Conservation (phyloP, 2,329 filamentous ascomycete species). For the Didymella segeticola region DNA sequence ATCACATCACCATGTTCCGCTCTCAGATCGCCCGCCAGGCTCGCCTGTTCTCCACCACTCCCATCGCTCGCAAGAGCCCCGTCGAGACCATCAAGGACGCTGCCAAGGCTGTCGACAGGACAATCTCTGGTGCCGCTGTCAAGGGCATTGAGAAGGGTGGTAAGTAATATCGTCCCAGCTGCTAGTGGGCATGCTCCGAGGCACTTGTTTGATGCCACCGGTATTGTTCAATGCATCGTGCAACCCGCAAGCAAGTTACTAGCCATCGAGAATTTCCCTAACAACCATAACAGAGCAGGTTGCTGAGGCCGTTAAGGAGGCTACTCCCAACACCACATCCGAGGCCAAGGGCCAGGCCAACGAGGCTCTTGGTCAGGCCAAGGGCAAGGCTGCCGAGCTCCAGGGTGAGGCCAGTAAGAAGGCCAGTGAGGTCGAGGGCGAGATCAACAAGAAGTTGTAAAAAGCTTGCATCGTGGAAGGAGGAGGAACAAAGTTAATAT, state of each 20-base stretch:
- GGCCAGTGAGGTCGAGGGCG: constrained; percentile 49
- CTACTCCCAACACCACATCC: constrained; percentile 33
- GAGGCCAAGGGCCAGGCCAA: constrained; percentile 48
- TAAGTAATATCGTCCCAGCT: constrained; percentile 50
- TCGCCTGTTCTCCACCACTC: constrained; percentile 63
- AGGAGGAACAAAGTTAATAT: background rate
- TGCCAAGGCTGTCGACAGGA: constrained; percentile 63
- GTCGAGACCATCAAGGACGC: constrained; percentile 65
- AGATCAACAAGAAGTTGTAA: constrained; percentile 50
- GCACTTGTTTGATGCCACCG: background rate
- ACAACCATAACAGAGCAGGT: constrained; percentile 56
- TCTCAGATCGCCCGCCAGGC: constrained; percentile 53
- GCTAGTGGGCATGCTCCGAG: background rate
- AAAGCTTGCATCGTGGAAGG: background rate
- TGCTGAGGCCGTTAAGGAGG: constrained; percentile 51
- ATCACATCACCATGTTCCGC: constrained; percentile 53
- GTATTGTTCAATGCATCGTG: background rate
- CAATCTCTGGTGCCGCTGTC: constrained; percentile 62
- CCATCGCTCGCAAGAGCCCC: constrained; percentile 57
- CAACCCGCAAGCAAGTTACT: background rate
- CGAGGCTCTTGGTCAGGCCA: constrained; percentile 50
- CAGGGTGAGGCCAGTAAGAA: constrained; percentile 52
- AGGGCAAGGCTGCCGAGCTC: constrained; percentile 50
- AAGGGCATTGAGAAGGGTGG: constrained; percentile 69
- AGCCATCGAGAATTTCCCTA: constrained; percentile 9